Percentiles rank a stretch among this genome's conserved stretches.
These are phyloP conservation scores for Deakozyma indianensis DNA, from an alignment of 805 yeast genomes.

Conservation along the genomic window DNA sequence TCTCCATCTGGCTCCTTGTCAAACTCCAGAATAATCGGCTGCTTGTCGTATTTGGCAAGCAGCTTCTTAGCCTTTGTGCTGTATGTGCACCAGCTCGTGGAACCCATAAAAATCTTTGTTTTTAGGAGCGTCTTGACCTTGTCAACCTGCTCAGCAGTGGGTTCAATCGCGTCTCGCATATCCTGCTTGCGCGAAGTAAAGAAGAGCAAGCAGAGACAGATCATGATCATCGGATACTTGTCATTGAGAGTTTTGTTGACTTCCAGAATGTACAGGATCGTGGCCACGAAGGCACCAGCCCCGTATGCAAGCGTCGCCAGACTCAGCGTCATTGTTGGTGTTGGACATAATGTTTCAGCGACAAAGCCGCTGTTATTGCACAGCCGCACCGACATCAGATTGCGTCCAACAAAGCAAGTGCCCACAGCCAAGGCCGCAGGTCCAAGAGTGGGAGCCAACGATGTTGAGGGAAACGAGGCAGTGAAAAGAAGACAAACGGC, in stretches of 20 bases:
- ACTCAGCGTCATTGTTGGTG: too few relatives aligned
- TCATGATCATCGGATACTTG: not conserved
- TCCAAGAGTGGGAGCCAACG: too few relatives aligned
- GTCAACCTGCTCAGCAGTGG: not conserved
- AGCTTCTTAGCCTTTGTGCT: constrained; percentile 10
- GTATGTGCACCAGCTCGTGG: constrained; percentile 15
- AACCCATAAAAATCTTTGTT: constrained; percentile 13
- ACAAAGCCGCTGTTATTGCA: too few relatives aligned
- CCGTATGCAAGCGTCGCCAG: too few relatives aligned
- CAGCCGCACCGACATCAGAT: too few relatives aligned
- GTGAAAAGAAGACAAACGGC: too few relatives aligned
- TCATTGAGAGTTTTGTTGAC: not conserved
- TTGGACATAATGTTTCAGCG: too few relatives aligned
- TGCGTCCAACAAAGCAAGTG: too few relatives aligned
- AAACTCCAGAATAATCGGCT: constrained; percentile 31
- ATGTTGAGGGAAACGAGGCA: too few relatives aligned
- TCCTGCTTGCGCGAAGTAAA: not conserved
- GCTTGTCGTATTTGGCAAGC: constrained; percentile 9
- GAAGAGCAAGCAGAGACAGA: not conserved
- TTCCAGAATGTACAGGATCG: not conserved
- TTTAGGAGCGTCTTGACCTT: constrained; percentile 4
- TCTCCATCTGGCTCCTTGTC: constrained; percentile 41
- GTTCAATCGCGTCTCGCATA: not conserved
- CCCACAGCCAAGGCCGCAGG: too few relatives aligned
- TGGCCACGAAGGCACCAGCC: not conserved